These are phyloP conservation scores for Hypoxylon sp. DNA, from an alignment of 2,329 filamentous ascomycete genomes.

Conservation along the genomic window DNA sequence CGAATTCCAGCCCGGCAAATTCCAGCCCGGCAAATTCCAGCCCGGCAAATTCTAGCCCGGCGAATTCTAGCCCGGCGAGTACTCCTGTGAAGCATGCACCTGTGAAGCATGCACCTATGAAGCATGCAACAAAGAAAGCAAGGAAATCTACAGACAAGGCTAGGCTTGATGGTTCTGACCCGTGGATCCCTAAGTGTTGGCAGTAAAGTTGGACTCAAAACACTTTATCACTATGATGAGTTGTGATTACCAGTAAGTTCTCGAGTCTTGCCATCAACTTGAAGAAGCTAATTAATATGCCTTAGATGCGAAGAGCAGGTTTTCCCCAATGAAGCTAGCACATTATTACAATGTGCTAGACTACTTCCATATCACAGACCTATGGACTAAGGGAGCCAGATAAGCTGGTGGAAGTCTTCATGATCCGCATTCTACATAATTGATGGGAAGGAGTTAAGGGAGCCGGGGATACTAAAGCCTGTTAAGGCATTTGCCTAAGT, in stretches of 20 bases:
- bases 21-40: too few species aligned
- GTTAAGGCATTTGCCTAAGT: too few species aligned
- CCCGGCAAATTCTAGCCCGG: too few species aligned
- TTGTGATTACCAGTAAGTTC: constrained; percentile 67
- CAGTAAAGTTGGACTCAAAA: constrained; percentile 52
- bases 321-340: constrained; percentile 64
- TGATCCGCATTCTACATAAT: constrained; percentile 61
- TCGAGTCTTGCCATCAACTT: not conserved
- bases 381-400: constrained; percentile 75
- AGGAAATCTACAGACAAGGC: constrained; percentile 55
- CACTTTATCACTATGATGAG: constrained; percentile 57
- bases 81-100: constrained; percentile 62
- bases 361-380: constrained; percentile 77
- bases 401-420: constrained; percentile 57
- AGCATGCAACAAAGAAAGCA: constrained; percentile 58
- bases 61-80: too few species aligned
- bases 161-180: constrained; percentile 47
- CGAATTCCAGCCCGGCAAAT: too few species aligned
- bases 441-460: too few species aligned
- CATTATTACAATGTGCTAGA: constrained; percentile 76
- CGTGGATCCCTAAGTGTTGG: not conserved
- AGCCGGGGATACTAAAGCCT: too few species aligned
- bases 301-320: constrained; percentile 66
- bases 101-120: constrained; percentile 65
- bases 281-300: constrained; percentile 18